A percentile compares a stretch with the other conserved stretches of the same genome.
phyloP scores from a whole-genome alignment of 164 flowering plant genomes.

The Magnolia changhungtana region DNA sequence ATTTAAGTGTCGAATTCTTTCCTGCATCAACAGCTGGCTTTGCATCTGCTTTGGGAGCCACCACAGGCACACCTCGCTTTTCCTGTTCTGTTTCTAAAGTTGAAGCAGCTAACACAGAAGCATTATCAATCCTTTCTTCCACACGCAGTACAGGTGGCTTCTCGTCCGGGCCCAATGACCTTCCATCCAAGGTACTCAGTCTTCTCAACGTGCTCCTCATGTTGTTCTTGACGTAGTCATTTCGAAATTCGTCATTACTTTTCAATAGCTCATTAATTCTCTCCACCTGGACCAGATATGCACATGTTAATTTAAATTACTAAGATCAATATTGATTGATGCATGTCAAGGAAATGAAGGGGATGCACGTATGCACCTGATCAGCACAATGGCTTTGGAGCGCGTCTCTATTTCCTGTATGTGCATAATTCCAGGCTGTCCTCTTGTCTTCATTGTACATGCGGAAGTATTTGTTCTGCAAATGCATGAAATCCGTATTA shows the following conservation, averaged over 20 bases:
- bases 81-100: conserved; percentile 20
- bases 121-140: conserved; percentile 24
- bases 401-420: conserved; percentile 41
- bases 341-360: not conserved
- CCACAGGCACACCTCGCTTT: conserved; percentile 16
- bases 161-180: conserved; percentile 79
- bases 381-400: conserved; percentile 47
- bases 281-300: conserved; percentile 47
- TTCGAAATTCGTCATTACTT: conserved; percentile 62
- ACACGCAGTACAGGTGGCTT: conserved; percentile 39
- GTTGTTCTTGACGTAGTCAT: conserved; percentile 61
- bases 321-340: not conserved
- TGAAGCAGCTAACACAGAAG: conserved; percentile 12
- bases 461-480: conserved; percentile 64
- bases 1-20: conserved; percentile 28
- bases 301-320: not conserved
- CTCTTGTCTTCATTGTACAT: conserved; percentile 49
- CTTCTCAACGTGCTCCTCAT: conserved; percentile 63
- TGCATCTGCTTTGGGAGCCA: conserved; percentile 16
- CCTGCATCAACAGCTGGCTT: conserved; percentile 24
- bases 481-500: not conserved
- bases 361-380: conserved; percentile 41
- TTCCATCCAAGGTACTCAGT: conserved; percentile 74
- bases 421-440: conserved; percentile 45
- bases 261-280: conserved; percentile 68